phyloP scores from a whole-genome alignment of 768 basidiomycete genomes.

The Psilocybe cyanescens region DNA sequence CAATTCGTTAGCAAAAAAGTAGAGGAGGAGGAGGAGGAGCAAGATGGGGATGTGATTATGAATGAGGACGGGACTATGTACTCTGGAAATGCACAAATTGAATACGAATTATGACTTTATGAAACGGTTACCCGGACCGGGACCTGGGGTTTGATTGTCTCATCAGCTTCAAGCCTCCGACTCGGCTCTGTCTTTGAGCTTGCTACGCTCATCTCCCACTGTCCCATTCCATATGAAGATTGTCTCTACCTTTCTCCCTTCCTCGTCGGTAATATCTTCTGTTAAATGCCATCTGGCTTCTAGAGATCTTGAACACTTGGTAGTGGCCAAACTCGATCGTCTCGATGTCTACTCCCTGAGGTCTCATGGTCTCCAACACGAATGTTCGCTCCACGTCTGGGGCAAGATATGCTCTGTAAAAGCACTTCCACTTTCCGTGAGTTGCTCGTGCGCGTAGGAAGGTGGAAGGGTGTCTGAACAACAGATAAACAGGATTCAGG shows the following conservation, averaged over 20 bases:
- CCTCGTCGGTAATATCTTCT: constrained; percentile 74
- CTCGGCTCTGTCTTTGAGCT: constrained; percentile 5
- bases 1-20: constrained; percentile 44
- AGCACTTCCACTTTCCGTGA: constrained; percentile 57
- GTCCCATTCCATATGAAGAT: constrained; percentile 46
- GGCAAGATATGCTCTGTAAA: constrained; percentile 65
- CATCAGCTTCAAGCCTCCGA: neutral
- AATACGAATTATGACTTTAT: constrained; percentile 24
- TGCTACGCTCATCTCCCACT: neutral
- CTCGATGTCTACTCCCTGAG: constrained; percentile 72
- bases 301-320: constrained; percentile 61
- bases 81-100: constrained; percentile 27
- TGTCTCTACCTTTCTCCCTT: constrained; percentile 75
- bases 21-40: constrained; percentile 22
- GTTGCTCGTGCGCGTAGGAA: constrained; percentile 18
- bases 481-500: constrained; percentile 14
- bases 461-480: constrained; percentile 15
- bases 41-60: constrained; percentile 44
- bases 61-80: constrained; percentile 69
- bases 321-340: constrained; percentile 67
- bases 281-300: constrained; percentile 67
- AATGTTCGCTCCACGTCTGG: constrained; percentile 69
- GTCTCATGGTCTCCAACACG: constrained; percentile 59
- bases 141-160: neutral
- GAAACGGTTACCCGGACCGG: constrained; percentile 8